Percentiles rank a stretch among this genome's conserved stretches.
Evolutionary conservation across 345 rosid genomes (phyloP).

Genomic region (Dipteronia dyeriana): DNA sequence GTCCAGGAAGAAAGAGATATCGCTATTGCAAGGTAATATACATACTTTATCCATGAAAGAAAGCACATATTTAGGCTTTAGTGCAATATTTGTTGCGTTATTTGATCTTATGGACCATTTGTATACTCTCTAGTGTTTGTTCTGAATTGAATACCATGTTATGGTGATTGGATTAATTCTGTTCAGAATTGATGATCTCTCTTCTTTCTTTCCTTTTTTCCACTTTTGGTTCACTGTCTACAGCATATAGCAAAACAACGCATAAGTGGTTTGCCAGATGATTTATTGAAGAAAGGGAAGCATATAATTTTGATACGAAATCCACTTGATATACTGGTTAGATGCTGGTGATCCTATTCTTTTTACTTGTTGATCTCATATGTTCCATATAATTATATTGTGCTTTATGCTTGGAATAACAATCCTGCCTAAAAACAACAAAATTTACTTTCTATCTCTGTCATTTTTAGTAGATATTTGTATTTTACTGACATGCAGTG

Average conservation of each 20-base stretch:
- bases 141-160: constrained; percentile 6
- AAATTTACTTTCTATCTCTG: neutral
- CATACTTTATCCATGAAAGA: constrained; percentile 4
- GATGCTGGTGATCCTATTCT: constrained; percentile 11
- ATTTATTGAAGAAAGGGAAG: constrained; percentile 74
- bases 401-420: neutral
- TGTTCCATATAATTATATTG: neutral
- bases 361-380: neutral
- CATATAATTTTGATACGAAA: constrained; percentile 77
- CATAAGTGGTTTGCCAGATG: constrained; percentile 57
- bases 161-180: neutral
- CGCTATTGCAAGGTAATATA: constrained; percentile 78
- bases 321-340: constrained; percentile 79
- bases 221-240: neutral
- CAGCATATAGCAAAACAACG: constrained; percentile 79
- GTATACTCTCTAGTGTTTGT: no score
- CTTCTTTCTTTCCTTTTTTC: neutral
- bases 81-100: neutral
- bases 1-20: constrained; percentile 69
- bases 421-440: neutral
- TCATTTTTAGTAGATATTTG: neutral
- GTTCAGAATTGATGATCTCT: neutral
- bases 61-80: neutral
- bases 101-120: neutral
- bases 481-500: neutral